Conservation (phyloP, 441 rosid genomes). For the Gossypium trilobum region DNA sequence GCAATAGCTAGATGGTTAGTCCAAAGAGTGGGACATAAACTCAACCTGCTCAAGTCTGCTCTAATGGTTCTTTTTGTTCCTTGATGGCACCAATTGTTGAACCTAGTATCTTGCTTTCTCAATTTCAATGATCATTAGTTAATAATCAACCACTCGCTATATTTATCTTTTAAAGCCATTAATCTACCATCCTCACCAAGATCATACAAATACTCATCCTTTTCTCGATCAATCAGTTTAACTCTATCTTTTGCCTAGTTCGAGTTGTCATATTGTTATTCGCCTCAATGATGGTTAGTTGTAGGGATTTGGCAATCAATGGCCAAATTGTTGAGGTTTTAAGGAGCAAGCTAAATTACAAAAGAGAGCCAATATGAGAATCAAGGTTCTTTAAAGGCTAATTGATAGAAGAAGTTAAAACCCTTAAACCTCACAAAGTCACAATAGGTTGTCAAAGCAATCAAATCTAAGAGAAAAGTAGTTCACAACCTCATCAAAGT, state of each 20-base stretch:
- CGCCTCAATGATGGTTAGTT: not conserved
- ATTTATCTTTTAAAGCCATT: not conserved
- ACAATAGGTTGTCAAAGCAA: not conserved
- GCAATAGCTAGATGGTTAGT: not conserved
- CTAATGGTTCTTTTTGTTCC: not conserved
- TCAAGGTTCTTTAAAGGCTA: conserved; percentile 1
- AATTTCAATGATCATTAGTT: not conserved
- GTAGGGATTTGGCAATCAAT: not conserved
- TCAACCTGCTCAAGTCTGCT: not conserved
- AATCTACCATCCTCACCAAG: not conserved
- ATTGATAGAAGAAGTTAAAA: not conserved
- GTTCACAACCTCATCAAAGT: not conserved
- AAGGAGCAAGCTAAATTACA: not conserved
- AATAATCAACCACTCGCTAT: not conserved
- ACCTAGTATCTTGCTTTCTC: not conserved
- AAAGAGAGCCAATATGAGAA: not conserved
- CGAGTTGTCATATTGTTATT: not conserved
- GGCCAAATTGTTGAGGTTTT: not conserved
- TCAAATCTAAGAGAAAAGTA: not conserved
- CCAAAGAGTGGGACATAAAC: not conserved
- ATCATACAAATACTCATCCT: not conserved
- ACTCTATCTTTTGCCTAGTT: not conserved
- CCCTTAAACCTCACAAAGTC: not conserved
- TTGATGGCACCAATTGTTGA: not conserved
- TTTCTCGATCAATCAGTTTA: not conserved